Evolutionary conservation across 495 filamentous ascomycete species (phyloP).

Genomic region (Bathelium albidoporum): DNA sequence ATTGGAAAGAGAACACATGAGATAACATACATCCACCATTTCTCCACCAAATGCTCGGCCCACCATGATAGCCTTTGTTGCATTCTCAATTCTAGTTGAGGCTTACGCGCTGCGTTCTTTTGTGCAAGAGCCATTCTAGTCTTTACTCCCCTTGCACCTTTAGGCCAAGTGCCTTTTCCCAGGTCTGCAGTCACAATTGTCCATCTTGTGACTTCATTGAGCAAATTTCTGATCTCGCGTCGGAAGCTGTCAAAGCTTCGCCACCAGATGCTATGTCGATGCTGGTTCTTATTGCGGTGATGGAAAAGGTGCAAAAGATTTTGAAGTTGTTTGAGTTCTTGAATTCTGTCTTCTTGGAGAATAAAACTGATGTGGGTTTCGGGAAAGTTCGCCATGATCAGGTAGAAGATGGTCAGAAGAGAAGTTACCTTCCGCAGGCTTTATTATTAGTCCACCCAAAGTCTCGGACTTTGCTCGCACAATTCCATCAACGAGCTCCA

Average conservation of each 20-base stretch:
- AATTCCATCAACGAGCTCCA: too few relatives aligned
- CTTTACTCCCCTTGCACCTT: neutral
- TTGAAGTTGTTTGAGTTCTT: conserved; percentile 8
- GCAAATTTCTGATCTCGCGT: conserved; percentile 6
- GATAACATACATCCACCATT: conserved; percentile 12
- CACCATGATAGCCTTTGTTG: conserved; percentile 8
- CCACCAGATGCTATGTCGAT: conserved; percentile 24
- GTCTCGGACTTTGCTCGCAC: too few relatives aligned
- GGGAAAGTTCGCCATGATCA: neutral
- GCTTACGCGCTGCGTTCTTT: neutral
- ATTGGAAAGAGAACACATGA: neutral
- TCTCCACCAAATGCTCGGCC: conserved; percentile 15
- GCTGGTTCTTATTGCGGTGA: conserved; percentile 26
- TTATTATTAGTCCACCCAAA: too few relatives aligned
- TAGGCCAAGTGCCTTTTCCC: neutral
- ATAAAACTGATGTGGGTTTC: neutral
- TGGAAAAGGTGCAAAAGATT: conserved; percentile 20
- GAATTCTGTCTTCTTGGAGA: neutral
- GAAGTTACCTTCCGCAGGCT: too few relatives aligned
- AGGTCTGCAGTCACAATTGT: neutral
- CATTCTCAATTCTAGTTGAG: neutral
- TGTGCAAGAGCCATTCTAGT: neutral
- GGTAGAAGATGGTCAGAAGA: too few relatives aligned
- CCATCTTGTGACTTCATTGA: neutral
- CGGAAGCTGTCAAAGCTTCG: conserved; percentile 18